Evolutionary conservation across 1,284 basidiomycete genomes (phyloP), one percentile per base, ranked within the genome.

Genomic region (Ceratobasidium sp.): DNA sequence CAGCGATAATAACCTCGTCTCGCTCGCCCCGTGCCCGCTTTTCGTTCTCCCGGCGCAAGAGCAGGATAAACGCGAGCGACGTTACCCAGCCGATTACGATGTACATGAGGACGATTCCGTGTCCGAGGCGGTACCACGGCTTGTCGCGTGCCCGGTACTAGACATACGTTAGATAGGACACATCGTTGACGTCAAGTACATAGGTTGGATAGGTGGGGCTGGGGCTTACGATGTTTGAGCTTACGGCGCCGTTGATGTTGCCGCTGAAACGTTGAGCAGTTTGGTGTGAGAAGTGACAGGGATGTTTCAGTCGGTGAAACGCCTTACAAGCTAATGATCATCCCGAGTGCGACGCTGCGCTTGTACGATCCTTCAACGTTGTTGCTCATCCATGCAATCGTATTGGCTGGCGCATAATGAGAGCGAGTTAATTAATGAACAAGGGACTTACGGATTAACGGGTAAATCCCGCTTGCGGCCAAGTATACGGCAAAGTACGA

Each of bases 1-100:
- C 83, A 46, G 88, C 88, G 26, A 88, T 88, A 80, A 95, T 93
- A 66, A 91, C 87, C 81, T 95, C 93, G 81, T 92, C 89, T 13
- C 91, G 87, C 79, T 91, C 89, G 4, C 93, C 93, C 18, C 89
- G 86, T 4, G 91, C 91, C 10, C 92, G 88, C 56, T 86, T 86
- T 1, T 86, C 87, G 80, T 95, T 95, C 83, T 94, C 92, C 33
- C 85, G 84, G 55, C 86, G 87, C 63, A 94, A 85, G 44, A 89
- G 82, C 81, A 89, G 81, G 70, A 88, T 85, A 84, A 89, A 88
- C 12, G 83, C 73, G 10, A 86, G 78, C 26, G 91, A 90, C 78
- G 87, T 85, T 46, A 91, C 82, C 79, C 92, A 85, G 61, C 78
- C 85, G 53, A 88, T 80, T 20, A 83, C 80, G n/a, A 91, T 82